phyloP scores from a whole-genome alignment of 164 flowering plant genomes.

The Dillenia turbinata region DNA sequence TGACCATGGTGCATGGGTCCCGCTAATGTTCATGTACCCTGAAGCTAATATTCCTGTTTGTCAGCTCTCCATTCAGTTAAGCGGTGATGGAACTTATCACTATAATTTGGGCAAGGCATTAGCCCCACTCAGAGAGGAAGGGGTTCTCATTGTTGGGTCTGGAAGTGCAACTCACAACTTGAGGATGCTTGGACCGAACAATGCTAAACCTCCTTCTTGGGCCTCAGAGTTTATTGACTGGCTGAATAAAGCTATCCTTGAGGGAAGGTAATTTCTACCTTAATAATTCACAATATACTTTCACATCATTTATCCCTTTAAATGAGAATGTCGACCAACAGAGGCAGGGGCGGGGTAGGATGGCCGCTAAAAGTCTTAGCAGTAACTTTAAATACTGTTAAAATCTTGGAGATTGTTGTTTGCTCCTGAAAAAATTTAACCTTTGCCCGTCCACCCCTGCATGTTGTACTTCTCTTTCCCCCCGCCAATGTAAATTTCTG shows the following conservation, averaged over 20 bases:
- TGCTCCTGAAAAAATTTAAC: no score
- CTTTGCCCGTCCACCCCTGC: no score
- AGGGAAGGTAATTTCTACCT: constrained; percentile 47
- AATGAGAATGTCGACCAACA: no score
- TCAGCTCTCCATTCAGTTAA: constrained; percentile 66
- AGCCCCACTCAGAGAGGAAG: constrained; percentile 75
- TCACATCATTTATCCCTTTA: no score
- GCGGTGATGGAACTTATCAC: constrained; percentile 56
- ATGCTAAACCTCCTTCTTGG: constrained; percentile 37
- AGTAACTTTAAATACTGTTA: no score
- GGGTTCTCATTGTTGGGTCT: constrained; percentile 79
- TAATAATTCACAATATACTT: no score
- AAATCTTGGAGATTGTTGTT: no score
- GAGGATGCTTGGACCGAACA: constrained; percentile 18
- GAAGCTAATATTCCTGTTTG: constrained; percentile 78
- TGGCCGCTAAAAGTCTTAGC: no score
- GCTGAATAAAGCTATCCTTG: constrained; percentile 65
- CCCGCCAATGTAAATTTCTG: no score
- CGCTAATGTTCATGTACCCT: constrained; percentile 85
- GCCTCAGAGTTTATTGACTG: constrained; percentile 69
- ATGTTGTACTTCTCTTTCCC: no score
- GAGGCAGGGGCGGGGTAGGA: no score
- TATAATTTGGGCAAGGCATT: constrained; percentile 78
- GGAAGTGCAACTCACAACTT: constrained; percentile 81
- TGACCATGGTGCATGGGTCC: constrained; percentile 97